Conservation (phyloP, 225 moss, liverwort and hornwort species). For the Pseudoscleropodium purum region DNA sequence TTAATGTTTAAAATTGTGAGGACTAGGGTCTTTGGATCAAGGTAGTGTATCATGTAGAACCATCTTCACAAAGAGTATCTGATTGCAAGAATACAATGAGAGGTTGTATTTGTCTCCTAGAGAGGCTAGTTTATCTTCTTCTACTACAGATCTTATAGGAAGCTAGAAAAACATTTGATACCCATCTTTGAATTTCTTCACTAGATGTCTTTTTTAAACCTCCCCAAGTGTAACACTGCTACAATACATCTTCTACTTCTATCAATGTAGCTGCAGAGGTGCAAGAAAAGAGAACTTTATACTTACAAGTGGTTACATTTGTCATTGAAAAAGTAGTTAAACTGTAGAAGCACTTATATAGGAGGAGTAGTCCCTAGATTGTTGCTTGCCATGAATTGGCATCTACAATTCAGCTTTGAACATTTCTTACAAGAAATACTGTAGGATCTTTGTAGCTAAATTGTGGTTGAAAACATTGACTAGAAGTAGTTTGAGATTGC, state of each 20-base stretch:
- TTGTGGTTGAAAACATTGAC: background rate
- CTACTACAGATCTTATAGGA: fast-evolving
- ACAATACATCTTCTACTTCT: background rate
- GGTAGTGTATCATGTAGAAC: background rate
- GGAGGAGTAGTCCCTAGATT: too few relatives aligned
- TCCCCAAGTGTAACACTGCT: background rate
- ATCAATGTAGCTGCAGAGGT: background rate
- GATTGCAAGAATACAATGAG: background rate
- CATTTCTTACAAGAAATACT: background rate
- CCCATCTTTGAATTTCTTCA: background rate
- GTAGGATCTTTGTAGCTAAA: background rate
- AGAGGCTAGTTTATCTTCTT: background rate
- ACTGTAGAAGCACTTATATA: too few relatives aligned
- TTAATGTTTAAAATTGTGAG: background rate
- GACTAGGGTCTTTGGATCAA: background rate
- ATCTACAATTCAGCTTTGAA: background rate
- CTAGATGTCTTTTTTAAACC: background rate
- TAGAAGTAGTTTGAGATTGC: background rate
- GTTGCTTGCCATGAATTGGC: too few relatives aligned
- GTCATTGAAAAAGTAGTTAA: too few relatives aligned
- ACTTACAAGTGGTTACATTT: too few relatives aligned
- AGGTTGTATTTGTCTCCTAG: background rate
- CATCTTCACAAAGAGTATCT: background rate
- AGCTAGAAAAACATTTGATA: too few relatives aligned
- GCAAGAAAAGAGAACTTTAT: too few relatives aligned